Percentiles rank a stretch among this genome's conserved stretches.
These are phyloP conservation scores for Samsoniella hepiali DNA, from an alignment of 2,329 filamentous ascomycete species.

Conservation along the genomic window DNA sequence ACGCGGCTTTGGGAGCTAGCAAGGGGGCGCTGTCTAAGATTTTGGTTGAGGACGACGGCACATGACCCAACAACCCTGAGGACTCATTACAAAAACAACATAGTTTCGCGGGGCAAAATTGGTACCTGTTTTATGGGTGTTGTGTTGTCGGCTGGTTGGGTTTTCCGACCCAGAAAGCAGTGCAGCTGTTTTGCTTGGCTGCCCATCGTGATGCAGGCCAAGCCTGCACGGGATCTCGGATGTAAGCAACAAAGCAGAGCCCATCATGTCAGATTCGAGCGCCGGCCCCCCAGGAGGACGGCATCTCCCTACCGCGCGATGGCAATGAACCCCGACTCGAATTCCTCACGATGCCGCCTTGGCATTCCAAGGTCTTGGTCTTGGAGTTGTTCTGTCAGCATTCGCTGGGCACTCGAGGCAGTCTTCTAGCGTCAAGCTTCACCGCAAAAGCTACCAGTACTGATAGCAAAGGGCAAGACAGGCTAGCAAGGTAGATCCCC, in stretches of 20 bases:
- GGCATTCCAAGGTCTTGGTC: not conserved
- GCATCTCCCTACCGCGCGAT: not conserved
- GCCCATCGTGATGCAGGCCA: not conserved
- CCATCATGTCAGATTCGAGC: constrained; percentile 1
- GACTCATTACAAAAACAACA: not conserved
- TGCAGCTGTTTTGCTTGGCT: not conserved
- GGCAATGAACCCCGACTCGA: constrained; percentile 5
- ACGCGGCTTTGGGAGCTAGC: not conserved
- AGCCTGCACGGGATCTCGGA: constrained; percentile 2
- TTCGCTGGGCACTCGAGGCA: not conserved
- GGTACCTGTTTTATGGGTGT: no score
- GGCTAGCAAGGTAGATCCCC: constrained; percentile 14
- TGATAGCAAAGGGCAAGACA: not conserved
- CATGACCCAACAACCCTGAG: constrained; percentile 10
- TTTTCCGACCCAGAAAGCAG: not conserved
- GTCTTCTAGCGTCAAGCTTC: constrained; percentile 3
- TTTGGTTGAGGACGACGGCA: constrained; percentile 11
- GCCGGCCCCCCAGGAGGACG: not conserved
- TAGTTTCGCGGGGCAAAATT: no score
- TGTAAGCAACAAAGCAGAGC: constrained; percentile 1
- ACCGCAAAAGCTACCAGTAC: not conserved
- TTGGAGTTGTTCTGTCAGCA: not conserved
- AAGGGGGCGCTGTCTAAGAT: not conserved
- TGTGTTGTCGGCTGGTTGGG: no score
- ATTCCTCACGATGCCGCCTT: not conserved